These are phyloP conservation scores for Stephanodiscus triporus DNA, from an alignment of 108 stramenopile species.

Conservation along the genomic window DNA sequence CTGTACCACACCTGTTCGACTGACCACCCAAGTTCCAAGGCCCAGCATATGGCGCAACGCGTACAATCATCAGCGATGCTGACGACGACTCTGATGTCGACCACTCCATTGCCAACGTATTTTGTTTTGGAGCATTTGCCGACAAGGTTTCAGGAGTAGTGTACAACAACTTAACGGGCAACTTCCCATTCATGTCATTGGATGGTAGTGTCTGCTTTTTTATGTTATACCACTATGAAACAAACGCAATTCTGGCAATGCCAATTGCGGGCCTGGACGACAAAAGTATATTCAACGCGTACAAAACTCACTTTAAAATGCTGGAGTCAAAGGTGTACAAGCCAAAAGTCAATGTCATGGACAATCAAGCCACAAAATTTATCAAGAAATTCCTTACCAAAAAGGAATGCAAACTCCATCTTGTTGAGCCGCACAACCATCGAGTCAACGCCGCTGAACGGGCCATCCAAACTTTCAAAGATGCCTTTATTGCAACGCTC, in stretches of 20 bases:
- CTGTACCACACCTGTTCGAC: too few species aligned
- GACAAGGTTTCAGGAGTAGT: not conserved
- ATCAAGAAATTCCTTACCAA: not conserved
- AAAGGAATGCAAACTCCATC: not conserved
- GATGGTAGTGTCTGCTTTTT: not conserved
- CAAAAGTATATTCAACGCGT: not conserved
- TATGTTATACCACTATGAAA: not conserved
- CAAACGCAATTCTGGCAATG: not conserved
- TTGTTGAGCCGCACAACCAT: conserved; percentile 14
- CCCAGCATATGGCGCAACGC: too few species aligned
- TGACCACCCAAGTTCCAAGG: too few species aligned
- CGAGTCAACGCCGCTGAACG: conserved; percentile 47
- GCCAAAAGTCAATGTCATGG: not conserved
- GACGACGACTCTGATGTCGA: too few species aligned
- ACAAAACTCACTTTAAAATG: not conserved
- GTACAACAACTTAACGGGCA: not conserved
- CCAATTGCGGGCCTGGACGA: not conserved
- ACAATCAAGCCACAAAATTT: not conserved
- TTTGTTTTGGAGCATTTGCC: conserved; percentile 3
- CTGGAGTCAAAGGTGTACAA: not conserved
- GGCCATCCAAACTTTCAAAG: conserved; percentile 52
- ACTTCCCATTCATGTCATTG: not conserved
- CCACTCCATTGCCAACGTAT: not conserved
- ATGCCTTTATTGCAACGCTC: conserved; percentile 47
- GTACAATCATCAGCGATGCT: too few species aligned